These are phyloP conservation scores for Dictyophora rubrovolvata DNA, from an alignment of 768 basidiomycete genomes.

Conservation along the genomic window DNA sequence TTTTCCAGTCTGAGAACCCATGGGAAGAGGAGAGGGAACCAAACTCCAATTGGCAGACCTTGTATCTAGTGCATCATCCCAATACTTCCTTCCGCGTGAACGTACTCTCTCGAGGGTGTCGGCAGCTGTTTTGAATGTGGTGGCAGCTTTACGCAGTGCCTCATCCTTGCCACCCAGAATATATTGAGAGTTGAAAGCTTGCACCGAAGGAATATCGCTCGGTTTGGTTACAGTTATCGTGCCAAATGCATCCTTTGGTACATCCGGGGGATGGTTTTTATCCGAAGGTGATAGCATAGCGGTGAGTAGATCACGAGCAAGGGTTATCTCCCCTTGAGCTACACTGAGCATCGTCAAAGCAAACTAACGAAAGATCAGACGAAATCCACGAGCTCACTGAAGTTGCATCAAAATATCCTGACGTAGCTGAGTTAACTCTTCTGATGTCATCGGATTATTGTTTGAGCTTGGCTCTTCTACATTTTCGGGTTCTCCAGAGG, in stretches of 20 bases:
- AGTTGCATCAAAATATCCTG: slow-evolving; percentile 60
- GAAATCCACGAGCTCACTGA: slow-evolving; percentile 42
- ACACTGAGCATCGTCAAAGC: slow-evolving; percentile 31
- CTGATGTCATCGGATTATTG: slow-evolving; percentile 49
- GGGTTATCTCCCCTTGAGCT: slow-evolving; percentile 71
- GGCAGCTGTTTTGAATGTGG: slow-evolving; percentile 60
- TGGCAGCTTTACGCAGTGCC: slow-evolving; percentile 62
- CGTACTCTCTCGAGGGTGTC: slow-evolving; percentile 57
- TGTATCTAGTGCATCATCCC: slow-evolving; percentile 73
- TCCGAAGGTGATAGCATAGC: slow-evolving; percentile 39
- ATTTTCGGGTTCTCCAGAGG: slow-evolving; percentile 22
- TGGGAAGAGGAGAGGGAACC: slow-evolving; percentile 67
- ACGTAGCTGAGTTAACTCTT: slow-evolving; percentile 67
- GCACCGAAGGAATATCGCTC: slow-evolving; percentile 49
- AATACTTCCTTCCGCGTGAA: slow-evolving; percentile 59
- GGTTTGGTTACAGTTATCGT: slow-evolving; percentile 61
- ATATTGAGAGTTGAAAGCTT: slow-evolving; percentile 63
- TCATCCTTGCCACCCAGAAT: slow-evolving; percentile 74
- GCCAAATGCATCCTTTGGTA: slow-evolving; percentile 32
- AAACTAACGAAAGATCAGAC: background rate
- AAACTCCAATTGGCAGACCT: slow-evolving; percentile 72
- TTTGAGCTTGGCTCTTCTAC: slow-evolving; percentile 25
- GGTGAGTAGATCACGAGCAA: slow-evolving; percentile 60
- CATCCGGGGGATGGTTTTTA: slow-evolving; percentile 24
- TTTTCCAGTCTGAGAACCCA: slow-evolving; percentile 59